Conservation (phyloP, 176 grass and related monocot genomes). For the Hordeum vulgare region MorexV3_pseudomolecules_assembly NC_058518.1:1599257-1599756, state of each 20-base stretch:
- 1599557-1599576: not conserved
- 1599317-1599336: not conserved
- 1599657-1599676: not conserved
- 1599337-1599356: not conserved
- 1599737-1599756: not conserved
- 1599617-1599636: not conserved
- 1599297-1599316: not conserved
- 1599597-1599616: not conserved
- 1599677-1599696: not conserved
- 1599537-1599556: not conserved
- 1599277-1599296: too few relatives aligned
- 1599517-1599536: not conserved
- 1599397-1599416: not conserved
- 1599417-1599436: not conserved
- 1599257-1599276: too few relatives aligned
- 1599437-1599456: not conserved
- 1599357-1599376: not conserved
- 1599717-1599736: fast-evolving
- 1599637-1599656: fast-evolving
- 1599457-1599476: not conserved
- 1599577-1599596: not conserved
- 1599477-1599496: not conserved
- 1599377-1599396: not conserved
- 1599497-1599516: not conserved
- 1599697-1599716: not conserved